Percentiles rank a stretch among this genome's conserved stretches.
These are phyloP conservation scores for Zychaea mexicana DNA, from an alignment of 371 early-diverging fungal species.

Conservation along the genomic window DNA sequence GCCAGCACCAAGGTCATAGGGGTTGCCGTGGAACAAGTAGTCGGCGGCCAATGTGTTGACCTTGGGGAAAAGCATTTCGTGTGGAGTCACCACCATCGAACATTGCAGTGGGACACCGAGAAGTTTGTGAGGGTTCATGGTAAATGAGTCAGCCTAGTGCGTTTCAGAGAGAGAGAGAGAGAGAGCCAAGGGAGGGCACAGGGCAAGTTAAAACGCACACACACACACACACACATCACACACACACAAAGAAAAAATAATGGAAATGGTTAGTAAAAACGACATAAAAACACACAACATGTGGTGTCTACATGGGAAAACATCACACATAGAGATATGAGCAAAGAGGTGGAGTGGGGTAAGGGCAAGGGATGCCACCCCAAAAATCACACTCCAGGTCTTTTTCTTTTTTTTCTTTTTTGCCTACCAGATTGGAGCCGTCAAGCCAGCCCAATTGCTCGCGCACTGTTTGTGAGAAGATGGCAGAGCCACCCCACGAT, in stretches of 20 bases:
- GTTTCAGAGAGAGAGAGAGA: background rate
- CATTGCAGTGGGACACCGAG: constrained; percentile 86
- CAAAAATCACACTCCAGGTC: background rate
- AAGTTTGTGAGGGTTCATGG: constrained; percentile 88
- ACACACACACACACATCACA: background rate
- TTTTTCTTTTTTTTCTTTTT: background rate
- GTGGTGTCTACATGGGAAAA: too few relatives aligned
- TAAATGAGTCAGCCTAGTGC: constrained; percentile 73
- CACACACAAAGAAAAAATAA: background rate
- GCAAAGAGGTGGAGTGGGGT: too few relatives aligned
- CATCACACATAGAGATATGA: too few relatives aligned
- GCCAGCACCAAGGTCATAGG: constrained; percentile 79
- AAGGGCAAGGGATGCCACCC: too few relatives aligned
- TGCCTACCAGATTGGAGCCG: constrained; percentile 53
- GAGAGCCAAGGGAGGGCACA: background rate
- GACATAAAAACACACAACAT: background rate
- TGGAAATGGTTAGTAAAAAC: background rate
- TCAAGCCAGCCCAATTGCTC: constrained; percentile 49
- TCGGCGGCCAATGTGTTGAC: constrained; percentile 69
- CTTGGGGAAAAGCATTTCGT: constrained; percentile 45
- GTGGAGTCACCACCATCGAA: constrained; percentile 73
- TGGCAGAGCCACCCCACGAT: constrained; percentile 82
- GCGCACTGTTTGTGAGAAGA: constrained; percentile 55
- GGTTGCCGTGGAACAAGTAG: constrained; percentile 78
- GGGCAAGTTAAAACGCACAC: background rate